These are phyloP conservation scores for Oryza glumipatula DNA, from an alignment of 176 grass and related monocot species.

Conservation along the genomic window DNA sequence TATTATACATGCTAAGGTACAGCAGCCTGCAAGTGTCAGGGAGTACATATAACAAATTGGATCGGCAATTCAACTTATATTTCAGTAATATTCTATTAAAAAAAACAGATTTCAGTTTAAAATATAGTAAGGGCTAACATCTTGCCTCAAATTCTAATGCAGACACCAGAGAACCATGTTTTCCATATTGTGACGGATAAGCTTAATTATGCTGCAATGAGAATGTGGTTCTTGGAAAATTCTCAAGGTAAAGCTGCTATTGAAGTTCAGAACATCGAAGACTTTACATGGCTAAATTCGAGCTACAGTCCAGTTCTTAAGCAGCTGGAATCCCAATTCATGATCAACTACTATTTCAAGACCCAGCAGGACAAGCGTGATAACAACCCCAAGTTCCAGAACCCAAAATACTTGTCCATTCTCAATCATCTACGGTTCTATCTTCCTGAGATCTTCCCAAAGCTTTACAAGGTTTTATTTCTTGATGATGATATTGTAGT, in stretches of 20 bases:
- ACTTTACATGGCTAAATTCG: slow-evolving; percentile 80
- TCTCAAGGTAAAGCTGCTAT: slow-evolving; percentile 46
- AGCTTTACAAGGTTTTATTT: slow-evolving; percentile 79
- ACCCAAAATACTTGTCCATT: slow-evolving; percentile 84
- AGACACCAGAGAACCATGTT: slow-evolving; percentile 72
- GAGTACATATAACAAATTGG: background rate
- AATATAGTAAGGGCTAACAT: background rate
- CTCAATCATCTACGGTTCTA: slow-evolving; percentile 83
- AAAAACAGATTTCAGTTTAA: background rate
- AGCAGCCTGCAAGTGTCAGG: background rate
- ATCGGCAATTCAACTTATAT: background rate
- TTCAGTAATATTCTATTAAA: background rate
- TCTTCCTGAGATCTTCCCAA: slow-evolving; percentile 83
- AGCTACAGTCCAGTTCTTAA: slow-evolving; percentile 84
- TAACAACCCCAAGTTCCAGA: slow-evolving; percentile 70
- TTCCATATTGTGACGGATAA: slow-evolving; percentile 87
- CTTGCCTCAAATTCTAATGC: slow-evolving; percentile 26
- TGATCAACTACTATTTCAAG: slow-evolving; percentile 79
- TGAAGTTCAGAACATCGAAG: slow-evolving; percentile 69
- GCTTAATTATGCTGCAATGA: slow-evolving; percentile 84
- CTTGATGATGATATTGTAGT: slow-evolving; percentile 85
- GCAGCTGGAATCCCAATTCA: slow-evolving; percentile 74
- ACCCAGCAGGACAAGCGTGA: slow-evolving; percentile 46
- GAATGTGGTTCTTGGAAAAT: slow-evolving; percentile 89
- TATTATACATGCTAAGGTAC: slow-evolving; percentile 70